Evolutionary conservation across 1,139 yeast genomes (phyloP).

Genomic region (Debaryomyces robertsiae): DNA sequence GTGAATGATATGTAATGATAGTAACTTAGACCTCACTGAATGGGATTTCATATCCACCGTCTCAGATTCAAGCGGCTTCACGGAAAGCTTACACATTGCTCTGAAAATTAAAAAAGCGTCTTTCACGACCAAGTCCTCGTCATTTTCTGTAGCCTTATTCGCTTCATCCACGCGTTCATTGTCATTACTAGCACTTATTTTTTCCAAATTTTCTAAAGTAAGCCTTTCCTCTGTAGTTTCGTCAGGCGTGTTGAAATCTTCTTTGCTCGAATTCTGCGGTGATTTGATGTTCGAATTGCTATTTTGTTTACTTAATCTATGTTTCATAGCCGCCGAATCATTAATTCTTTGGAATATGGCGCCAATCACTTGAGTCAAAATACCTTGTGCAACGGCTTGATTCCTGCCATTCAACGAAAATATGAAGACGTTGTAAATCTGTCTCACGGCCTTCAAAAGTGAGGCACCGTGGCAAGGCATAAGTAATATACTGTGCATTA

Average conservation of each 20-base stretch:
- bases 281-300: slow-evolving; percentile 27
- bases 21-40: slow-evolving; percentile 84
- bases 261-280: slow-evolving; percentile 21
- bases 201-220: slow-evolving; percentile 62
- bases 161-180: slow-evolving; percentile 56
- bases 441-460: slow-evolving; percentile 85
- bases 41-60: slow-evolving; percentile 85
- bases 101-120: slow-evolving; percentile 93
- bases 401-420: slow-evolving; percentile 78
- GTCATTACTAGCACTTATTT: slow-evolving; percentile 49
- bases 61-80: slow-evolving; percentile 73
- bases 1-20: slow-evolving; percentile 86
- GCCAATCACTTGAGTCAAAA: slow-evolving; percentile 86
- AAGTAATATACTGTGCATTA: slow-evolving; percentile 81
- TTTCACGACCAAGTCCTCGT: slow-evolving; percentile 70
- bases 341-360: slow-evolving; percentile 79
- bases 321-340: slow-evolving; percentile 25
- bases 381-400: slow-evolving; percentile 95
- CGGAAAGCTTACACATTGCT: slow-evolving; percentile 91
- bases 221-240: slow-evolving; percentile 36
- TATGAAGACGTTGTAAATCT: slow-evolving; percentile 88
- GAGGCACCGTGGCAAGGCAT: slow-evolving; percentile 92
- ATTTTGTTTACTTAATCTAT: slow-evolving; percentile 19
- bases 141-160: slow-evolving; percentile 45
- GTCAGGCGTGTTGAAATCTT: slow-evolving; percentile 21